These are phyloP conservation scores for Tulasnella sp. DNA, from an alignment of 768 basidiomycete species.

Conservation along the genomic window DNA sequence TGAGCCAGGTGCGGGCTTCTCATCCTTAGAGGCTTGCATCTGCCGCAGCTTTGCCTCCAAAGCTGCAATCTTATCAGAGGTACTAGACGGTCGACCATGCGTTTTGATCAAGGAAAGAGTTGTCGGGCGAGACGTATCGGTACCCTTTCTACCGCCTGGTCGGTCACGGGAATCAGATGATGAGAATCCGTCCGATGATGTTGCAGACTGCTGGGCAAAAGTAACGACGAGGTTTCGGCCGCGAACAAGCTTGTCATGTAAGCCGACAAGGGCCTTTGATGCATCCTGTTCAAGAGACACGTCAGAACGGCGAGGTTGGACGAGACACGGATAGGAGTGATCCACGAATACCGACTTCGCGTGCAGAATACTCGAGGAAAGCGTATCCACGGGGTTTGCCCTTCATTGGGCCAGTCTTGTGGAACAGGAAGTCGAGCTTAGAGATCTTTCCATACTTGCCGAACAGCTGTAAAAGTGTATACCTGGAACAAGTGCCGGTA, in stretches of 20 bases:
- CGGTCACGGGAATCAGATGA: constrained; percentile 25
- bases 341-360: constrained; percentile 42
- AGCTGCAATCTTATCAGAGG: constrained; percentile 78
- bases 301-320: constrained; percentile 1
- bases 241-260: constrained; percentile 69
- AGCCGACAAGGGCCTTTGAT: constrained; percentile 52
- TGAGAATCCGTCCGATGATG: neutral
- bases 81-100: constrained; percentile 38
- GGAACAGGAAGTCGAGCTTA: constrained; percentile 89
- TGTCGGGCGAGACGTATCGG: constrained; percentile 59
- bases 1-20: neutral
- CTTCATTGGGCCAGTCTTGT: constrained; percentile 77
- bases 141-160: constrained; percentile 27
- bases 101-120: constrained; percentile 81
- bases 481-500: constrained; percentile 35
- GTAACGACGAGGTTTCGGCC: constrained; percentile 88
- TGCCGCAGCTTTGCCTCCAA: constrained; percentile 91
- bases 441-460: constrained; percentile 85
- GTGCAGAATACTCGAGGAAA: constrained; percentile 71
- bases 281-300: constrained; percentile 53
- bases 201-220: constrained; percentile 55
- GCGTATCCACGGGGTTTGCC: constrained; percentile 95
- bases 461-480: constrained; percentile 79
- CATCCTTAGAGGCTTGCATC: constrained; percentile 35
- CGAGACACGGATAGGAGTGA: too few species aligned